phyloP scores from a whole-genome alignment of 805 yeast species.

The Saturnispora dispora region DNA sequence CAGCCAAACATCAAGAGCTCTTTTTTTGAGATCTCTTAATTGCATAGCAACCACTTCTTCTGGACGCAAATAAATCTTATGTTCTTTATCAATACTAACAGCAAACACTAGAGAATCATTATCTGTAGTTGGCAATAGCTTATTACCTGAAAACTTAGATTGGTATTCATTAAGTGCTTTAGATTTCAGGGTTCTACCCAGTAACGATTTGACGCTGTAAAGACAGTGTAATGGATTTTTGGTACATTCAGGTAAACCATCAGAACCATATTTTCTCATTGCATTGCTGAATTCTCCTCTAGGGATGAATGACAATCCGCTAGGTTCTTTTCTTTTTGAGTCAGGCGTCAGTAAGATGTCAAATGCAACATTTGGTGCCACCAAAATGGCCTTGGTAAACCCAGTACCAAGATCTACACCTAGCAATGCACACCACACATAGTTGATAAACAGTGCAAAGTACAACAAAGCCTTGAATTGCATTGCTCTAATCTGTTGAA shows the following conservation, averaged over 20 bases:
- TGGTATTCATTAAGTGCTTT: constrained; percentile 38
- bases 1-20: constrained; percentile 57
- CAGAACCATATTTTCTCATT: constrained; percentile 71
- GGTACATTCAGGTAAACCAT: constrained; percentile 59
- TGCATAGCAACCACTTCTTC: constrained; percentile 87
- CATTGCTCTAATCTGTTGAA: background rate
- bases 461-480: background rate
- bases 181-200: constrained; percentile 55
- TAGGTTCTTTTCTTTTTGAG: constrained; percentile 80
- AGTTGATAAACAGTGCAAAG: background rate
- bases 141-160: constrained; percentile 52
- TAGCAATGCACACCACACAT: constrained; percentile 48
- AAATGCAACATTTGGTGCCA: constrained; percentile 84
- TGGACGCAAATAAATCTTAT: constrained; percentile 29
- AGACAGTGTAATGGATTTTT: constrained; percentile 67
- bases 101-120: constrained; percentile 50
- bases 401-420: constrained; percentile 90
- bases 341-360: constrained; percentile 86
- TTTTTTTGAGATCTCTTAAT: constrained; percentile 49
- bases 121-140: constrained; percentile 28
- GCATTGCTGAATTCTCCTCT: constrained; percentile 32
- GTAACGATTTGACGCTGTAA: constrained; percentile 55
- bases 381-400: constrained; percentile 74
- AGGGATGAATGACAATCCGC: constrained; percentile 54
- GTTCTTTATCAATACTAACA: constrained; percentile 25